Evolutionary conservation across 2,329 filamentous ascomycete species (phyloP), one percentile per base, ranked within the genome.

Genomic region (Colletotrichum tabaci): DNA sequence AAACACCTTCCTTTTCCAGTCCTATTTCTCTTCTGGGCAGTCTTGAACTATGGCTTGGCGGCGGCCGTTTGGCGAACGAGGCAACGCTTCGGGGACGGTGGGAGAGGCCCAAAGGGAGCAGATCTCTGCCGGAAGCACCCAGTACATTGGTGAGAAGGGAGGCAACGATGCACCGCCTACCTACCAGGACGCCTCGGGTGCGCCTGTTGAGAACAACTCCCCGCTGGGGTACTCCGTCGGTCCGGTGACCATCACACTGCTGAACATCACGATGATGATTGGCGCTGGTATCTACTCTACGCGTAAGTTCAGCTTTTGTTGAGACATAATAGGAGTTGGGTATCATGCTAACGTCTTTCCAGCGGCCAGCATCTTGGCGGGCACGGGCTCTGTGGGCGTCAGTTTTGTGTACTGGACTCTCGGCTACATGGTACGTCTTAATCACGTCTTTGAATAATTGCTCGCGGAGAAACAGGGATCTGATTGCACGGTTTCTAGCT

Each of bases 341-440:
- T 38, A 72, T 44, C 7, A 56, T 76, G 26, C 30, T 30, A 30
- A 75, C 35, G 52, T 40, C 26, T 2, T 15, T 13, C 66, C 8
- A 91, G 88, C 90, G 18, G 86, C 87, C 0, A 84, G 84, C 0
- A 88, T 93, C 21, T 81, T 93, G 2, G 81, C 75, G 0, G 86
- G 86, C 0, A 88, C 89, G 0, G 91, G 90, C 1, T 92, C 90
- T 0, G 84, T 92, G 7, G 91, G 91, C 0, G 79, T 92, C 1
- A 83, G 85, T 40, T 80, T 93, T 66, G 84, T 93, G 15, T 92
- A 89, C 79, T 93, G 91, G 90, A 79, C 87, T 2, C 83, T 92
- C 13, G 91, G 91, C 2, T 88, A 88, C 66, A 44, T 92, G 44
- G 88, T 91, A 61, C 86, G 89, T 0, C 85, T 1, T 83, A 23